Percentiles rank a stretch among this genome's conserved stretches.
Evolutionary conservation across 2,329 filamentous ascomycete species (phyloP).

Genomic region (Fusarium drepaniforme): DNA sequence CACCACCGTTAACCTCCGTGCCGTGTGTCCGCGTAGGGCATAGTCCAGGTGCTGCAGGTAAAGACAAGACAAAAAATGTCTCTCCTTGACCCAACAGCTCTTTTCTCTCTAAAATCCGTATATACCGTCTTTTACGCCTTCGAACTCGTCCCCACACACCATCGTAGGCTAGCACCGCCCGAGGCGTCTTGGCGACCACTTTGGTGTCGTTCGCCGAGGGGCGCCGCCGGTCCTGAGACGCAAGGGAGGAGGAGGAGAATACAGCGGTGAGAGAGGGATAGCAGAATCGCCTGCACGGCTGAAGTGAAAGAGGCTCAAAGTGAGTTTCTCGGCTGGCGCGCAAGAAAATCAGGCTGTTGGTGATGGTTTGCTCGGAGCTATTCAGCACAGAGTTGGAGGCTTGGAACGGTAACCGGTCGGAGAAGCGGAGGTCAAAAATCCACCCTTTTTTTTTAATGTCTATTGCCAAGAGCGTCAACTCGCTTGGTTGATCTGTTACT

Average conservation of each 20-base stretch:
- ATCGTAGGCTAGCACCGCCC: constrained; percentile 22
- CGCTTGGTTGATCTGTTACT: constrained; percentile 31
- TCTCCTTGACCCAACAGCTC: background rate
- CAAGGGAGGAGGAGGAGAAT: constrained; percentile 32
- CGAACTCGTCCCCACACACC: background rate
- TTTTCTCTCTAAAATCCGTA: background rate
- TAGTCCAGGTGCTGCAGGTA: background rate
- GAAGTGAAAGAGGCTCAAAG: constrained; percentile 16
- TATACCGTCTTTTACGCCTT: constrained; percentile 5
- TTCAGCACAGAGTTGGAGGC: background rate
- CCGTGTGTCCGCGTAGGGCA: background rate
- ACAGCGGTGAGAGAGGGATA: constrained; percentile 30
- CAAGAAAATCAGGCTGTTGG: constrained; percentile 2
- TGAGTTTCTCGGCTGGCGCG: constrained; percentile 27
- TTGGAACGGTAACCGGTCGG: background rate
- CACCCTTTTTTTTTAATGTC: no score
- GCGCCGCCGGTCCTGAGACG: constrained; percentile 29
- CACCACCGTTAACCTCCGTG: background rate
- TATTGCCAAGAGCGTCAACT: background rate
- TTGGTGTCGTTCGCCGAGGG: constrained; percentile 18
- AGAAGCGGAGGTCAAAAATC: background rate
- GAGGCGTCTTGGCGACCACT: constrained; percentile 10
- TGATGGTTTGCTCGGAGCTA: background rate
- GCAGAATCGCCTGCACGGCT: background rate
- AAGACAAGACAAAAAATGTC: constrained; percentile 1